Evolutionary conservation across 2,329 filamentous ascomycete species (phyloP), one percentile per base, ranked within the genome.

Genomic region (Alternaria ventricosa): DNA sequence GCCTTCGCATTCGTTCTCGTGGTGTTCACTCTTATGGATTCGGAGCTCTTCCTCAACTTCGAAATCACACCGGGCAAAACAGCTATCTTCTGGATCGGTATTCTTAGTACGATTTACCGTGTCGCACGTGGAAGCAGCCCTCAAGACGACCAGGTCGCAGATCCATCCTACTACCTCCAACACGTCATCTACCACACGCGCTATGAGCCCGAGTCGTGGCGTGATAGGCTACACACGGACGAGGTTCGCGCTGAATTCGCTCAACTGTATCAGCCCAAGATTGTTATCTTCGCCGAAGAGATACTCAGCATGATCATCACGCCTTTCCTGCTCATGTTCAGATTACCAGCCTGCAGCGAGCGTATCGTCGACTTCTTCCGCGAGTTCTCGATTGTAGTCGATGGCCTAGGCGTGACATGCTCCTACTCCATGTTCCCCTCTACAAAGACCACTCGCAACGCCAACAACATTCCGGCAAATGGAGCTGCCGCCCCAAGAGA

Each of bases 371-470:
- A 99, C 81, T 99, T 99, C 81, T 98, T 99, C 84, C 90, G 96
- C 43, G 96, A 99, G 77, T 97, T 98, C 71, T 98, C 96, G 0
- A 90, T 99, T 22, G 94, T 99, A 71, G 95, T 99, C 15, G 96
- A 99, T 75, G 96, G 96, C 0, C 87, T 99, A 36, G 96, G 96
- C 22, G 95, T 97, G 69, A 93, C 98, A 11, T 99, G 96, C 80
- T 97, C 95, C 1, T 98, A 97, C 81, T 96, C 96, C 4, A 93
- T 97, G 36, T 99, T 99, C 74, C 93, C 97, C 67, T 98, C 98
- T 82, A 94, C 97, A 79, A 95, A 94, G 78, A 92, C 90, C 23
- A 85, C 90, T 22, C 71, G 70, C n/a, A 73, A 73, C 45, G 67
- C 68, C 23, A 86, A 87, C 51, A 86, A 85, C 68, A 79, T 81